These are phyloP conservation scores for Syncephalastrum monosporum DNA, from an alignment of 371 early-diverging fungal species.

Conservation along the genomic window DNA sequence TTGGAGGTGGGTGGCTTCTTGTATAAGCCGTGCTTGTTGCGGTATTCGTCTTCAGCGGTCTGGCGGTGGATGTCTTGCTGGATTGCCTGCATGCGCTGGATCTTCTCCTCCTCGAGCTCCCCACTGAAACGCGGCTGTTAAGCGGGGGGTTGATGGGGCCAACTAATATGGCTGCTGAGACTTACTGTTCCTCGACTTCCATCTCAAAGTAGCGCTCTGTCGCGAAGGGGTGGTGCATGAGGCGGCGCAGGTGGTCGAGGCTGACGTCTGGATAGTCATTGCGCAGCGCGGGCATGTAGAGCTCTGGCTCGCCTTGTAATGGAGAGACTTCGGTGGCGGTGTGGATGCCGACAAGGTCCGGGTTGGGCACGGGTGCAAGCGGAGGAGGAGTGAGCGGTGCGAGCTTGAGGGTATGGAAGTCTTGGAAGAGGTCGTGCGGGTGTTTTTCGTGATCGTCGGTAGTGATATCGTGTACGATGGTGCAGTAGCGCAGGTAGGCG, in stretches of 20 bases:
- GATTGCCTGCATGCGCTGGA: conserved; percentile 18
- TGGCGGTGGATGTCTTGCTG: conserved; percentile 26
- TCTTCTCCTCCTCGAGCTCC: conserved; percentile 33
- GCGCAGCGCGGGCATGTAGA: conserved; percentile 26
- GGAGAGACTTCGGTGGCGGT: neutral
- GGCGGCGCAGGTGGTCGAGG: conserved; percentile 25
- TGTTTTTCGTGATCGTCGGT: conserved; percentile 25
- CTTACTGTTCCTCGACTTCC: no score
- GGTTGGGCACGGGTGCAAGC: neutral
- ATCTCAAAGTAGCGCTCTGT: no score
- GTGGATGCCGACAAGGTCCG: conserved; percentile 1
- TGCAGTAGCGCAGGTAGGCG: conserved; percentile 15
- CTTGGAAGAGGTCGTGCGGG: conserved; percentile 26
- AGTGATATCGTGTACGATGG: conserved; percentile 40
- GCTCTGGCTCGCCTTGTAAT: neutral
- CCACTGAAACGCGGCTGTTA: conserved; percentile 12
- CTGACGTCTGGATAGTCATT: conserved; percentile 21
- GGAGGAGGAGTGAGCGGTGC: no score
- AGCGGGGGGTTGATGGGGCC: neutral
- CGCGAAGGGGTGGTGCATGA: conserved; percentile 15
- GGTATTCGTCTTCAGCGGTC: conserved; percentile 28
- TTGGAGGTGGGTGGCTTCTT: conserved; percentile 31
- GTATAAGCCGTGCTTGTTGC: conserved; percentile 44
- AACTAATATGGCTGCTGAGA: neutral
- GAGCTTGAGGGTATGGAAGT: conserved; percentile 9